Conservation (phyloP, 179 eudicot genomes). For the Spergularia azorica region DNA sequence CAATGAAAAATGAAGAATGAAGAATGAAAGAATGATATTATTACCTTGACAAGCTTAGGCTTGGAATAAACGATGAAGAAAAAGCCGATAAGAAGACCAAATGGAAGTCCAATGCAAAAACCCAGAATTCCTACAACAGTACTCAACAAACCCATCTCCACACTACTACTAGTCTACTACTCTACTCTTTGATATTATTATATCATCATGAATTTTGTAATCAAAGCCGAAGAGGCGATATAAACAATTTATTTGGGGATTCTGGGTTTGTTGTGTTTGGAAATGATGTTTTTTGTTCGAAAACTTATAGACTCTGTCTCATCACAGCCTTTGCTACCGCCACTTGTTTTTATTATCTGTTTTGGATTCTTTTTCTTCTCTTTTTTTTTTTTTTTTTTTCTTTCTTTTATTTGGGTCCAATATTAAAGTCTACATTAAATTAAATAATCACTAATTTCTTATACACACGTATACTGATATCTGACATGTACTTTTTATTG, state of each 20-base stretch:
- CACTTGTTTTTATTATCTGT: neutral
- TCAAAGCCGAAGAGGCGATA: neutral
- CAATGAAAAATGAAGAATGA: too few species aligned
- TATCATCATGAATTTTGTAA: neutral
- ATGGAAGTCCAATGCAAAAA: constrained; percentile 58
- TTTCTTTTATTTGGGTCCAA: too few species aligned
- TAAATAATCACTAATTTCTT: too few species aligned
- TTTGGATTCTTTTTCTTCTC: neutral
- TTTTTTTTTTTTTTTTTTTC: too few species aligned
- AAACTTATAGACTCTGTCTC: neutral
- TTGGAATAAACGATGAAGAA: constrained; percentile 65
- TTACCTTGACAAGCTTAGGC: constrained; percentile 64
- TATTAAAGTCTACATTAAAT: too few species aligned
- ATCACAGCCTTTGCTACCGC: neutral
- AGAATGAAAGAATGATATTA: too few species aligned
- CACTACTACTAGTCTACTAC: too few species aligned
- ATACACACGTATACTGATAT: too few species aligned
- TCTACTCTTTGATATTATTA: neutral
- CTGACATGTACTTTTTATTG: too few species aligned
- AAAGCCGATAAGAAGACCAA: constrained; percentile 76
- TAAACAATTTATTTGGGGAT: neutral
- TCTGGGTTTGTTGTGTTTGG: neutral
- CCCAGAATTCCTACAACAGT: constrained; percentile 67
- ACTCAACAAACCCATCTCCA: constrained; percentile 60
- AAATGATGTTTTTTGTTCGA: neutral